Base-by-base conservation (phyloP, 164 flowering plant genomes). In the Aristolochia contorta region DNA sequence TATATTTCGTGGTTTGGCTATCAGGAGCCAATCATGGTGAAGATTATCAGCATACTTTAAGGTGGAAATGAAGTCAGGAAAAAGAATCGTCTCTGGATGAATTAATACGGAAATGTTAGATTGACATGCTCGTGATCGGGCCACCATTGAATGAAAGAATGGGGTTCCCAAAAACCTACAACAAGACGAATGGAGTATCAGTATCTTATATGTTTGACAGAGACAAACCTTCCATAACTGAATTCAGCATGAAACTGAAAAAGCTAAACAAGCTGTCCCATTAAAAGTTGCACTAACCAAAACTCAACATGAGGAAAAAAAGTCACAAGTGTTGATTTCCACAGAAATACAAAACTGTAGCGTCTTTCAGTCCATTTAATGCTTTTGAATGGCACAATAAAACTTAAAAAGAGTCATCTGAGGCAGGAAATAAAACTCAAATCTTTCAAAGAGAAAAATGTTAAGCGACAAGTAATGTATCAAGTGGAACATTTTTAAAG, bases 71-170 rank as follows among this genome's bases (percentile, higher is more conserved):
- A 90, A 82, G 65, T 84, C 82, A 16, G 91, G 80, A 50, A 86
- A 67, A 33, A 93, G 84, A 69, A 88, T 56, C 18, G 79, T 77
- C 65, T 84, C 85, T 0, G 96, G 83, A 67, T 88, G 82, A 20
- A 88, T 65, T 52, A 90, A 59, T 58, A 84, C 88, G 69, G 80
- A 77, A 52, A 93, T 73, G 66, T 90, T 87, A 14, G 95, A 79
- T 19, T 58, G 47, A 50, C 83, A 88, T 64, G 78, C 75, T 58
- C 57, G 78, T 52, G 96, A 63, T 67, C 91, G 79, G 51, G 86
- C 84, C 51, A 93, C 74, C 92, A 93, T 93, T 63, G 96, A 88
- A 79, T 93, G 96, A 56, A 86, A 88, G 65, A 84, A 93, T n/a
- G 99, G 96, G 21, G 84, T 80, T 18, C 92, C 96, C 6, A 80